phyloP scores from a whole-genome alignment of 2,329 filamentous ascomycete species.

The Amauroascus niger region DNA sequence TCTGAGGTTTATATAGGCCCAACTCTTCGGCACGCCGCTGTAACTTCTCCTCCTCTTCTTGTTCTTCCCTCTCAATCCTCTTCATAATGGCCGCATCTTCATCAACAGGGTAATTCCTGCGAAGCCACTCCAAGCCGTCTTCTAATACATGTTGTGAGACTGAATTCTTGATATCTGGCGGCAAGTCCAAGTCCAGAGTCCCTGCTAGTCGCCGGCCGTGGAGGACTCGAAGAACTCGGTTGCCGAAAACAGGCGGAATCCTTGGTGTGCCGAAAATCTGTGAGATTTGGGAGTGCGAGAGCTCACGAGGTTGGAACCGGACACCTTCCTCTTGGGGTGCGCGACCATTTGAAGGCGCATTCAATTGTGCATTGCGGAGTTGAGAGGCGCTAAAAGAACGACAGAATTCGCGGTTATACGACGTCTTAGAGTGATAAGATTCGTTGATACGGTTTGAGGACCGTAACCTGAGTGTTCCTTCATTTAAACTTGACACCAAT shows the following conservation, averaged over 20 bases:
- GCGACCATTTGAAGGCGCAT: slow-evolving; percentile 3
- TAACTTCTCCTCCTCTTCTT: slow-evolving; percentile 30
- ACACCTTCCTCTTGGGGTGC: slow-evolving; percentile 23
- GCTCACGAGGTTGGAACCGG: slow-evolving; percentile 23
- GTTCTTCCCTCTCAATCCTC: slow-evolving; percentile 35
- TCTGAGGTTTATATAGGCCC: slow-evolving; percentile 37
- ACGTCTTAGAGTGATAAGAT: neutral
- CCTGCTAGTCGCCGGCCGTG: slow-evolving; percentile 38
- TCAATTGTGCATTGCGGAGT: neutral
- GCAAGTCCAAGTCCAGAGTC: slow-evolving; percentile 38
- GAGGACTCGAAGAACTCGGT: slow-evolving; percentile 32
- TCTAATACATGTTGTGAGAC: slow-evolving; percentile 29
- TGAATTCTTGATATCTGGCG: slow-evolving; percentile 30
- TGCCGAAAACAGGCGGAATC: slow-evolving; percentile 27
- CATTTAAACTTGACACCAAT: neutral
- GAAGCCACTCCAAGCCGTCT: slow-evolving; percentile 35
- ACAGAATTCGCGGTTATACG: neutral
- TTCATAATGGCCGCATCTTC: slow-evolving; percentile 42
- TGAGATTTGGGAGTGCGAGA: slow-evolving; percentile 21
- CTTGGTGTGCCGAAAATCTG: slow-evolving; percentile 29
- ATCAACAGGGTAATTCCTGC: slow-evolving; percentile 35
- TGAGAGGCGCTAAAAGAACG: slow-evolving; percentile 11
- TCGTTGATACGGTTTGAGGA: neutral
- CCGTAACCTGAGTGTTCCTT: neutral
- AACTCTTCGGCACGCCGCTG: slow-evolving; percentile 32